Evolutionary conservation across 2,329 filamentous ascomycete species (phyloP), one percentile per base, ranked within the genome.

Genomic region (Fusarium compactum): DNA sequence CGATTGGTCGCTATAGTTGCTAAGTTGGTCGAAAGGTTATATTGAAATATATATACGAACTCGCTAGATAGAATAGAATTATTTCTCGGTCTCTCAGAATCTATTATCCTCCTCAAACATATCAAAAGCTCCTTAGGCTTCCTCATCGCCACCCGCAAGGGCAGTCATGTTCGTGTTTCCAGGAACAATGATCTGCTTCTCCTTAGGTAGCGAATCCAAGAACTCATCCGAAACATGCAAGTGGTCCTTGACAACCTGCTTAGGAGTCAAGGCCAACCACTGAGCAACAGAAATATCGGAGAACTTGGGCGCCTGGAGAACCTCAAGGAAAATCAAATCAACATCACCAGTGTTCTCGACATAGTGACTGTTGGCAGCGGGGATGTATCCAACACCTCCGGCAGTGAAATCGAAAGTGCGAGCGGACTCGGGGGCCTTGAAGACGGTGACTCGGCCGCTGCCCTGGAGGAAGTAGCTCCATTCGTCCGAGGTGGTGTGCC

Each of bases 391-490:
- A 1, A 64, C 60, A 1, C 52, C 62, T 9, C 62, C 62, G 3
- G 62, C 51, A 10, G 60, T 58, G 10, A 65, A 65, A 7, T 65
- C 62, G 2, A 65, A 65, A 0, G 62, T 65, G 3, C 62, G 62
- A 0, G 62, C 62, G 0, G 60, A 50, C 4, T 48, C 62, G 8
- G 51, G 40, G 6, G 60, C 60, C 18, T 51, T 65, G 32, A 65
- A 65, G 0, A 65, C 60, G 0, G 62, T 65, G 2, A 64, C 55
- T 8, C 60, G 29, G 2, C 51, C 62, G 1, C 60, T 64, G 11
- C 62, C 62, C 2, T 65, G 60, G 9, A 65, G 45, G 12, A 65
- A 65, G 52, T 65, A 65, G 5, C 51, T 58, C 62, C 62, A 65
- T 11, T 65, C 62, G 2, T 64, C 60, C 4, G 62, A 58, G 3